A percentile compares a stretch with the other conserved stretches of the same genome.
Conservation (phyloP, 129 eudicot genomes). For the Flaveria sonorensis region DNA sequence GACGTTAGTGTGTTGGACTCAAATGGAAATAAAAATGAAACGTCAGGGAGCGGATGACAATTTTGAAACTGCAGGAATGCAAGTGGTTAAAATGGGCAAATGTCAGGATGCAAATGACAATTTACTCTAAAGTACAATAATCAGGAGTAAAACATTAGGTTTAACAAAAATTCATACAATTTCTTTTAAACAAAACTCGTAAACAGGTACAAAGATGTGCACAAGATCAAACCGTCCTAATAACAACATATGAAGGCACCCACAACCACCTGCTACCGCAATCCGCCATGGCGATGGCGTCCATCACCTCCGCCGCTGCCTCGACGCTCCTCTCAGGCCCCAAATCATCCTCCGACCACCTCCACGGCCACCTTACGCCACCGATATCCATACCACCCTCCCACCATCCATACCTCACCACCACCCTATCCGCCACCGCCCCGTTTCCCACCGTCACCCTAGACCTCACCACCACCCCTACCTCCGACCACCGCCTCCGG, state of each 20-base stretch:
- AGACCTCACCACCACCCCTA: slow-evolving; percentile 59
- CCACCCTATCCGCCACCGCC: slow-evolving; percentile 57
- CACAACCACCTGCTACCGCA: slow-evolving; percentile 69
- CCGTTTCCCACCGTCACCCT: slow-evolving; percentile 66
- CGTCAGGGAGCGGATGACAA: no score
- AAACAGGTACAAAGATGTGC: slow-evolving; percentile 63
- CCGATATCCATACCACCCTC: slow-evolving; percentile 34
- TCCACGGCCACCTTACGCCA: slow-evolving; percentile 18
- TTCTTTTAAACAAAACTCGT: neutral
- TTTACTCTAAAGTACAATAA: no score
- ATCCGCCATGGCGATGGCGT: slow-evolving; percentile 63
- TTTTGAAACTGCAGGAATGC: no score
- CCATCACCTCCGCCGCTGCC: slow-evolving; percentile 67
- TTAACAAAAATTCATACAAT: no score
- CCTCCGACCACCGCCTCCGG: neutral
- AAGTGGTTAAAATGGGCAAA: no score
- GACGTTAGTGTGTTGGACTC: no score
- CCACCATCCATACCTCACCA: slow-evolving; percentile 44
- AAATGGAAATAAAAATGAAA: no score
- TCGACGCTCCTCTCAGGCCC: slow-evolving; percentile 58
- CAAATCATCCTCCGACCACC: slow-evolving; percentile 41
- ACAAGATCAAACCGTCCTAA: slow-evolving; percentile 49
- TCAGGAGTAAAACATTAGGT: no score
- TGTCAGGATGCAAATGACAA: no score
- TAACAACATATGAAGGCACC: slow-evolving; percentile 63